Percentiles rank a stretch among this genome's conserved stretches.
Conservation (phyloP, 306 rosid species). For the Oemleria cerasiformis region DNA sequence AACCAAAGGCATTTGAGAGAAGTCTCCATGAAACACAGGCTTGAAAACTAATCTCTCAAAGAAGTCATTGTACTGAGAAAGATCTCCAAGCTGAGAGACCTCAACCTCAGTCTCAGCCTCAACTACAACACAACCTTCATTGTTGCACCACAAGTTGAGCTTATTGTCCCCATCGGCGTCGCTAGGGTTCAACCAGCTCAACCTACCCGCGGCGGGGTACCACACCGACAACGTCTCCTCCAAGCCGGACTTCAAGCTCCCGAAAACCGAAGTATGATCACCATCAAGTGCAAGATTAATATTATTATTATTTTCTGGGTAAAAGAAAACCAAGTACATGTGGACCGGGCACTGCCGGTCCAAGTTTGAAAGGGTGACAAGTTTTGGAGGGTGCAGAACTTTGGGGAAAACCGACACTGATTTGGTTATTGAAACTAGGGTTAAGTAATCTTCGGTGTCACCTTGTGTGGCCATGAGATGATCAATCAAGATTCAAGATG, state of each 20-base stretch:
- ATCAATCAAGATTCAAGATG: too few species aligned
- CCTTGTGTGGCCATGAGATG: background rate
- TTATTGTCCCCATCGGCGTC: slow-evolving; percentile 28
- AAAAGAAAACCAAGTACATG: slow-evolving; percentile 69
- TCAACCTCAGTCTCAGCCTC: slow-evolving; percentile 36
- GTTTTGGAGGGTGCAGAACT: slow-evolving; percentile 34
- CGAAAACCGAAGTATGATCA: slow-evolving; percentile 36
- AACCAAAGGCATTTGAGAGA: slow-evolving; percentile 64
- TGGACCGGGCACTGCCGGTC: slow-evolving; percentile 71
- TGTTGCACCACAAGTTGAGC: slow-evolving; percentile 68
- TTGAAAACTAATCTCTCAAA: slow-evolving; percentile 57
- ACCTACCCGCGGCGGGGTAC: slow-evolving; percentile 70
- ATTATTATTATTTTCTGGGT: background rate
- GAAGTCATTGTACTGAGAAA: slow-evolving; percentile 53
- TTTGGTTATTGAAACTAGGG: slow-evolving; percentile 47
- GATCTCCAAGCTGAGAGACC: slow-evolving; percentile 63
- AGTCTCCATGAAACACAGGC: slow-evolving; percentile 50
- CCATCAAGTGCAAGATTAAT: slow-evolving; percentile 24
- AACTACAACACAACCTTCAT: slow-evolving; percentile 58
- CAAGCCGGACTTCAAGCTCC: slow-evolving; percentile 51
- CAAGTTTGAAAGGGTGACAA: slow-evolving; percentile 60
- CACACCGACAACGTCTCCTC: slow-evolving; percentile 57
- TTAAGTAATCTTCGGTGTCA: slow-evolving; percentile 24
- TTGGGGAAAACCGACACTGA: slow-evolving; percentile 48
- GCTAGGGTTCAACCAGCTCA: slow-evolving; percentile 31